Percentiles rank a stretch among this genome's conserved stretches.
Conservation (phyloP, 768 basidiomycete genomes). For the Glaciozyma martinii region DNA sequence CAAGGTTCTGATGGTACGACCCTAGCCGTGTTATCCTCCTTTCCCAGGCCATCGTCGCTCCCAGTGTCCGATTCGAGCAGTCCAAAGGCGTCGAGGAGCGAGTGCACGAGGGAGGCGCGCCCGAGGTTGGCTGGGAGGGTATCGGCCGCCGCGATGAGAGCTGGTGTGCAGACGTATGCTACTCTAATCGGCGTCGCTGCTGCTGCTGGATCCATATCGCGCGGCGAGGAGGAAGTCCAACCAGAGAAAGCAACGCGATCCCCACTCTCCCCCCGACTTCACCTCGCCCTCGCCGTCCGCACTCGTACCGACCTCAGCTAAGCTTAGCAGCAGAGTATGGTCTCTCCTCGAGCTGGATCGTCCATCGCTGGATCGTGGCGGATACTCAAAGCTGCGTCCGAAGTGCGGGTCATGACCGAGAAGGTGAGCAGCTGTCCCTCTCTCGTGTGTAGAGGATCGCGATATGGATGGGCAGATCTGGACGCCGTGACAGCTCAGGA, state of each 20-base stretch:
- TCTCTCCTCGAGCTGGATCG: not conserved
- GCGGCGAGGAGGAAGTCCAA: too few relatives aligned
- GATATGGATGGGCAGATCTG: too few relatives aligned
- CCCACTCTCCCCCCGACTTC: too few relatives aligned
- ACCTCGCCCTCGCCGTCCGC: too few relatives aligned
- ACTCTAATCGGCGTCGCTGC: slow-evolving; percentile 5
- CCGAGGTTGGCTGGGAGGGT: slow-evolving; percentile 41
- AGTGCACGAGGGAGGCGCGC: slow-evolving; percentile 33
- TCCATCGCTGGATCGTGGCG: not conserved
- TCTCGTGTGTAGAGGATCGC: too few relatives aligned
- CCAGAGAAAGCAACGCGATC: too few relatives aligned
- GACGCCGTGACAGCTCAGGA: too few relatives aligned
- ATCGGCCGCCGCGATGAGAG: slow-evolving; percentile 13
- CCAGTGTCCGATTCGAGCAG: slow-evolving; percentile 26
- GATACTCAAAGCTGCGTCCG: not conserved
- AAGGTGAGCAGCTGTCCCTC: not conserved
- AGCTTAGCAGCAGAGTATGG: too few relatives aligned
- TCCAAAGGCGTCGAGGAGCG: slow-evolving; percentile 18
- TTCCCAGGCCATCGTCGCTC: not conserved
- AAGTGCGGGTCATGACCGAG: not conserved
- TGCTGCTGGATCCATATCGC: too few relatives aligned
- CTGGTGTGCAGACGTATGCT: slow-evolving; percentile 23
- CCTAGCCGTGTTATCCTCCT: not conserved
- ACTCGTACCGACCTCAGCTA: too few relatives aligned
- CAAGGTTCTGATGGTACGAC: slow-evolving; percentile 53